Base-by-base conservation (phyloP, 352 stramenopile species). In the Pythium dissimile region DNA sequence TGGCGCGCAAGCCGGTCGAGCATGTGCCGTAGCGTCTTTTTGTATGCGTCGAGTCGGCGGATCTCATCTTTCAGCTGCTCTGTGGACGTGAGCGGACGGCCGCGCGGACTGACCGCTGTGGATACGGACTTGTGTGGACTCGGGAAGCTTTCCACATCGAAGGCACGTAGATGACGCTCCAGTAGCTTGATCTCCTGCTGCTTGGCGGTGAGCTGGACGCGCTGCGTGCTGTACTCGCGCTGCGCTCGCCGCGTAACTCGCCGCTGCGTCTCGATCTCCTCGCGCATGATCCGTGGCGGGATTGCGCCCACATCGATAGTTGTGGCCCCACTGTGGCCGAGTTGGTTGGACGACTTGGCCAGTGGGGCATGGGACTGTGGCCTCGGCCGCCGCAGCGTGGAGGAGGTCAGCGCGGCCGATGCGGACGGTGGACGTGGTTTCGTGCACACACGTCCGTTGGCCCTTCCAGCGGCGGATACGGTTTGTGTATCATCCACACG, bases 221-320 rank as follows among this genome's bases (percentile, higher is more conserved):
- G 63, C 10, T 84, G 35, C 21, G 67, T 63, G n/a, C 82, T 72
- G 15, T 75, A 64, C 41, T 84, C 66, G 6, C 64, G 70, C 38
- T 86, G 73, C 0, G 73, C 72, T 3, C 77, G 64, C 1, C 69
- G 58, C 1, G 72, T 84, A 8, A 86, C 62, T 13, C 51, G 49
- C 18, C 78, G 71, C 57, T 89, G 78, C 20, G 68, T 68, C 44
- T 76, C 66, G 35, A 86, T 80, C 54, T 89, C 78, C 47, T 89
- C 71, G 23, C 67, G 72, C 12, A 86, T 53, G n/a, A 86, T 64
- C 0, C 50, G 70, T 26, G 77, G 63, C 0, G 72, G 52, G 16
- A 86, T 69, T 2, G 30, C 20, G 16, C 3, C 13, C 32, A 43
- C 21, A 20, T 57, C 15, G 20, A n/a, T n/a, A n/a, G n/a, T n/a